Conservation (phyloP, 345 rosid genomes). For the Murraya koenigii region DNA sequence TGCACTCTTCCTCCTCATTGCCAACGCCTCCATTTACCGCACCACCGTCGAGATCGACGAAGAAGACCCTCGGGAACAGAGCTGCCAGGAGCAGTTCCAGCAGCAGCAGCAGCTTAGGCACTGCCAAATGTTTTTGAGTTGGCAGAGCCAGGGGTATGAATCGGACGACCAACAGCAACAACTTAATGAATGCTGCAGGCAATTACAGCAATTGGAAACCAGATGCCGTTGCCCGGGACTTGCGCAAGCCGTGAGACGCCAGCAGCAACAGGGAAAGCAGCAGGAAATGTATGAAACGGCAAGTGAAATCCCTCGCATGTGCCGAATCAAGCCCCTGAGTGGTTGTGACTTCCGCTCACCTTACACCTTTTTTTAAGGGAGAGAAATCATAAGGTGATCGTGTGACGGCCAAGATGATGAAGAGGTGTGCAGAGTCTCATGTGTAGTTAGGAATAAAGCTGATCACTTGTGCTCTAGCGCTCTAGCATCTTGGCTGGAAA, state of each 20-base stretch:
- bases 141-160: neutral
- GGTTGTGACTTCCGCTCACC: conserved; percentile 12
- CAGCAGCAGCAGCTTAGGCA: conserved; percentile 21
- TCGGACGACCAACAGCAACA: conserved; percentile 3
- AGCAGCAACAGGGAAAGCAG: neutral
- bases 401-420: neutral
- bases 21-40: conserved; percentile 32
- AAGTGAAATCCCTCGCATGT: conserved; percentile 12
- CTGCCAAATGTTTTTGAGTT: neutral
- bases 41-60: conserved; percentile 27
- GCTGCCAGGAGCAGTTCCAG: conserved; percentile 25
- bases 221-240: conserved; percentile 36
- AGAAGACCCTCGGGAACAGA: neutral
- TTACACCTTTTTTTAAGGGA: too few species aligned
- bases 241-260: neutral
- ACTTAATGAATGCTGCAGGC: conserved; percentile 26
- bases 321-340: neutral
- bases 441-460: neutral
- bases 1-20: conserved; percentile 24
- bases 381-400: neutral
- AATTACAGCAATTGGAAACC: conserved; percentile 18
- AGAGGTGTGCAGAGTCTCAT: neutral
- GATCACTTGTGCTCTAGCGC: conserved; percentile 1
- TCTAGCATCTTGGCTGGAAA: conserved; percentile 1
- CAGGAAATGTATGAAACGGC: neutral